Evolutionary conservation across 805 yeast species (phyloP), one percentile per base, ranked within the genome.

Genomic region (Maudiozyma serrabonitensis): DNA sequence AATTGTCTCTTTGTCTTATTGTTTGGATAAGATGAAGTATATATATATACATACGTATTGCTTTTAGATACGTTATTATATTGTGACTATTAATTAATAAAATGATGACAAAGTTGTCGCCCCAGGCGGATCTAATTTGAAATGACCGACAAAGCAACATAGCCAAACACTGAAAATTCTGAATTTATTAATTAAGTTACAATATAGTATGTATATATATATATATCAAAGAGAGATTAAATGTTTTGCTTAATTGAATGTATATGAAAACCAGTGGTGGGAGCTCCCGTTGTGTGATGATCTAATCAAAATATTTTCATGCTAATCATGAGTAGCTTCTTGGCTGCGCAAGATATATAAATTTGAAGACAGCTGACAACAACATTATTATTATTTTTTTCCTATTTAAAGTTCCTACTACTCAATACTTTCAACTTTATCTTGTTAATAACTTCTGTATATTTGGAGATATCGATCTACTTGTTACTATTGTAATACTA

Each of bases 121-220:
- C 70, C 70, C 70, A 67, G 62, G 61, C 70, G 70, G 69, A 65
- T 60, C 58, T 52, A 42, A 50, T 35, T 34, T 50, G 63, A 56
- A 52, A 57, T 60, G 64, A 60, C 66, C 52, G 65, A 61, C 45
- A 51, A 46, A 46, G 54, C 60, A 56, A 56, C 58, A 46, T 56
- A 64, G 69, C 69, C 69, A 65, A 65, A 66, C 70, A 66, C 69
- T 65, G 69, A 65, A 63, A 65, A 62, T 64, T 64, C 69, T 65
- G 69, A 64, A 52, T n/a, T 19, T 39, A 13, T 35, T 35, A 35
- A 16, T 28, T 50, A 41, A 34, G 50, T 37, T 46, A 21, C 43
- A 43, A 32, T n/a, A 11, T 31, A 45, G 42, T 18, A 41, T n/a
- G n/a, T 26, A 41, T 41, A 26, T 35, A 46, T 35, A 37, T 31